Evolutionary conservation across 306 rosid genomes (phyloP).

Genomic region (Albizia julibrissin): DNA sequence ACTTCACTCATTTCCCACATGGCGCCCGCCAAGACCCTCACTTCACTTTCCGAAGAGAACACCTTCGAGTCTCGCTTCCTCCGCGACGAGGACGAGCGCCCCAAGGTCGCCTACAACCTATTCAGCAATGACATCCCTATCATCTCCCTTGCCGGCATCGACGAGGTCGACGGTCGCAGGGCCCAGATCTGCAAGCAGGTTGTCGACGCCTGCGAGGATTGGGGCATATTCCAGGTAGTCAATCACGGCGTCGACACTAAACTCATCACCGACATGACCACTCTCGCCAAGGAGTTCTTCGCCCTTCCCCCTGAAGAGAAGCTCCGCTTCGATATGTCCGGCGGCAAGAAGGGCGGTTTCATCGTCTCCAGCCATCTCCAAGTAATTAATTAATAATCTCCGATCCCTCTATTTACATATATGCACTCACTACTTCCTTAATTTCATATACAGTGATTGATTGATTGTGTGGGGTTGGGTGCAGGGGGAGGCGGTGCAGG

Average conservation of each 20-base stretch:
- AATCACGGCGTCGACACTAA: slow-evolving; percentile 64
- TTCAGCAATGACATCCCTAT: slow-evolving; percentile 71
- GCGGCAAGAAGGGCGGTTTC: slow-evolving; percentile 87
- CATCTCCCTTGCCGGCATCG: slow-evolving; percentile 67
- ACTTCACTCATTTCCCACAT: not conserved
- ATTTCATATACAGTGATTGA: not conserved
- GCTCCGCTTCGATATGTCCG: slow-evolving; percentile 78
- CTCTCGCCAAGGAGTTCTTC: slow-evolving; percentile 60
- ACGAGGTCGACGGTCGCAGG: slow-evolving; percentile 47
- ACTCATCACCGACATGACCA: slow-evolving; percentile 61
- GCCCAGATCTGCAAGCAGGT: slow-evolving; percentile 54
- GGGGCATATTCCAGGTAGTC: slow-evolving; percentile 79
- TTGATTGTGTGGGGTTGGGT: not conserved
- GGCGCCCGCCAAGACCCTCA: slow-evolving; percentile 53
- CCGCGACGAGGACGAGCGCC: slow-evolving; percentile 84
- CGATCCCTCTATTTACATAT: not conserved
- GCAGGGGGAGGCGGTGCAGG: slow-evolving; percentile 71
- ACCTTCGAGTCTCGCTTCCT: slow-evolving; percentile 52
- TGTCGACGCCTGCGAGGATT: slow-evolving; percentile 73
- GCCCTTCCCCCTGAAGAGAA: slow-evolving; percentile 66
- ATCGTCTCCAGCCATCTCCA: slow-evolving; percentile 82
- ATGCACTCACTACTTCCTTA: not conserved
- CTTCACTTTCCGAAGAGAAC: slow-evolving; percentile 50
- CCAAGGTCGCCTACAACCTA: slow-evolving; percentile 64
- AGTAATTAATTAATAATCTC: slow-evolving; percentile 27